Conservation (phyloP, 805 yeast species). For the Candida schatavii region DNA sequence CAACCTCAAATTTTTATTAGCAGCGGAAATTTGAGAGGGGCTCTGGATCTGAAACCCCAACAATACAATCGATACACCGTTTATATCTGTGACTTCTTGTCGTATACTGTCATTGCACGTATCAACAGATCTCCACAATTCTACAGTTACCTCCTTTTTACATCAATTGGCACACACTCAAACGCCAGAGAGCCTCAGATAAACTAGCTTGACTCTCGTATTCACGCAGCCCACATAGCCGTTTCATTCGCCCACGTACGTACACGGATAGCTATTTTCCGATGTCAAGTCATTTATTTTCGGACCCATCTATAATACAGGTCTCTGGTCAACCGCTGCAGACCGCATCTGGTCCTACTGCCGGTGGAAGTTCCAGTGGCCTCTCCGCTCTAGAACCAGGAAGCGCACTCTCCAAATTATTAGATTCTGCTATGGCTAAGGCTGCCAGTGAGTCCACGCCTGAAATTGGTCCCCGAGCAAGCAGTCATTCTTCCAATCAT, state of each 20-base stretch:
- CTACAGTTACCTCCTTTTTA: too few relatives aligned
- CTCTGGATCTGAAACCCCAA: too few relatives aligned
- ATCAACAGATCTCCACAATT: too few relatives aligned
- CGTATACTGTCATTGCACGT: too few relatives aligned
- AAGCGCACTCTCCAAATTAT: conserved; percentile 37
- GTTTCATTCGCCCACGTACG: too few relatives aligned
- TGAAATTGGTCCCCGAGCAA: conserved; percentile 19
- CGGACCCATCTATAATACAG: conserved; percentile 31
- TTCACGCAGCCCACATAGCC: not conserved
- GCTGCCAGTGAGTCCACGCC: conserved; percentile 46
- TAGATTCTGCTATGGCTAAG: conserved; percentile 46
- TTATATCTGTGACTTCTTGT: too few relatives aligned
- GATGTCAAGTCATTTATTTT: not conserved
- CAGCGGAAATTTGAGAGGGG: too few relatives aligned
- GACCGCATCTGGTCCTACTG: conserved; percentile 2
- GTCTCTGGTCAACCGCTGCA: conserved; percentile 7
- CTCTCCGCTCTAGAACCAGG: conserved; percentile 25
- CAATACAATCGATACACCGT: too few relatives aligned
- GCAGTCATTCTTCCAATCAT: conserved; percentile 5
- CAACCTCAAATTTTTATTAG: not conserved
- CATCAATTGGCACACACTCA: too few relatives aligned
- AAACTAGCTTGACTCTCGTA: too few relatives aligned
- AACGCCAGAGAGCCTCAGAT: too few relatives aligned
- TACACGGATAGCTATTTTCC: not conserved
- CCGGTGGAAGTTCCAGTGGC: conserved; percentile 2